Conservation (phyloP, 2,329 filamentous ascomycete species). For the Daldinia sp. region DNA sequence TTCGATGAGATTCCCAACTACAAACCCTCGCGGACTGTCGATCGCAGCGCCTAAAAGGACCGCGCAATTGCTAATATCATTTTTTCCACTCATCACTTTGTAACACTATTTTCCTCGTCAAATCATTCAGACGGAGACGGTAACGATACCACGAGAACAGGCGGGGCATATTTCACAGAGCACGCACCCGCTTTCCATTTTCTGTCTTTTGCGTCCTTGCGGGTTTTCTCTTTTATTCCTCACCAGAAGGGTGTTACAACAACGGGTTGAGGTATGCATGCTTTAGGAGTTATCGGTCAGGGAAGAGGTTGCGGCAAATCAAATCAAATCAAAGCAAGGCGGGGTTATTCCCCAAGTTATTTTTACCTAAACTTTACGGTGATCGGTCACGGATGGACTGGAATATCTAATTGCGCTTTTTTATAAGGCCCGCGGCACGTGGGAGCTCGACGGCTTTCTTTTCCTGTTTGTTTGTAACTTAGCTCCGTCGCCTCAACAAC, state of each 20-base stretch:
- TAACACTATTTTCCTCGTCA: constrained; percentile 22
- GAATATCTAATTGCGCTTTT: neutral
- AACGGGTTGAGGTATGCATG: constrained; percentile 16
- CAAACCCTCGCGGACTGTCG: constrained; percentile 69
- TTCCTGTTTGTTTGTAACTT: too few species aligned
- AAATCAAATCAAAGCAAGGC: neutral
- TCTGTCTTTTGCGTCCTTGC: neutral
- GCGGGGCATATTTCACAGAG: constrained; percentile 12
- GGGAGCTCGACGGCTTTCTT: constrained; percentile 1
- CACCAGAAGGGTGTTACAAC: constrained; percentile 1
- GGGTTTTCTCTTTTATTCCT: neutral
- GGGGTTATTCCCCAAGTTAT: too few species aligned
- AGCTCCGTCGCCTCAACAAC: neutral
- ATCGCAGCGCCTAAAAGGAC: constrained; percentile 47
- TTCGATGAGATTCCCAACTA: constrained; percentile 91
- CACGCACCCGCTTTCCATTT: neutral
- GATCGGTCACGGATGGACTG: neutral
- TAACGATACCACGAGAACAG: constrained; percentile 33
- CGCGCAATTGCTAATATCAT: neutral
- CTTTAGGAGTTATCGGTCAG: constrained; percentile 18
- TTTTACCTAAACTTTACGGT: too few species aligned
- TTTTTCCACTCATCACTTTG: constrained; percentile 18
- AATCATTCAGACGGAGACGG: constrained; percentile 21
- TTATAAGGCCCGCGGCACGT: constrained; percentile 3
- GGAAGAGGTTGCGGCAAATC: neutral